phyloP scores from a whole-genome alignment of 495 filamentous ascomycete genomes.

The Neurospora sp. region DNA sequence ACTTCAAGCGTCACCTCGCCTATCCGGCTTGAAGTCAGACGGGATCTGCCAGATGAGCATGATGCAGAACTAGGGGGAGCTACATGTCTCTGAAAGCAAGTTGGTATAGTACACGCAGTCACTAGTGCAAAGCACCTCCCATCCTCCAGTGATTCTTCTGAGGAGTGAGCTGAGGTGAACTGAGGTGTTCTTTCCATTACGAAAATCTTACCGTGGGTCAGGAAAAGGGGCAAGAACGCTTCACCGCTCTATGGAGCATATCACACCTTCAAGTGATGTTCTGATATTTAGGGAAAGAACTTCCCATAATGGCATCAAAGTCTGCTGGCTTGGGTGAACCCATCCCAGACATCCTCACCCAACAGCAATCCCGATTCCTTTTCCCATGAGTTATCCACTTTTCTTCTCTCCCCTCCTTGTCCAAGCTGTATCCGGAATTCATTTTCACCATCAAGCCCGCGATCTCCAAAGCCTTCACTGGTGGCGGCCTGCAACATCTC shows the following conservation, averaged over 20 bases:
- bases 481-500: neutral
- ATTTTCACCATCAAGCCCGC: neutral
- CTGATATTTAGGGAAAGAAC: neutral
- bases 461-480: neutral
- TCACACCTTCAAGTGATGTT: neutral
- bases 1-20: neutral
- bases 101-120: neutral
- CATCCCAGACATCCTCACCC: neutral
- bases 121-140: neutral
- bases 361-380: neutral
- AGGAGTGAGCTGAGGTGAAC: neutral
- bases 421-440: neutral
- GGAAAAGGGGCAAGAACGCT: neutral
- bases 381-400: neutral
- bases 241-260: neutral
- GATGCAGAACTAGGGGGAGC: neutral
- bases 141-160: neutral
- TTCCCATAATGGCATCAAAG: neutral
- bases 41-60: neutral
- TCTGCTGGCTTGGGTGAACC: neutral
- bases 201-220: neutral
- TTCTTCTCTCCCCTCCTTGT: neutral
- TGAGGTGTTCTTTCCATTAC: neutral
- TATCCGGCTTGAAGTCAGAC: neutral
- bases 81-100: neutral